Conservation (phyloP, 1,284 basidiomycete species). For the Phlebopus sp. region DNA sequence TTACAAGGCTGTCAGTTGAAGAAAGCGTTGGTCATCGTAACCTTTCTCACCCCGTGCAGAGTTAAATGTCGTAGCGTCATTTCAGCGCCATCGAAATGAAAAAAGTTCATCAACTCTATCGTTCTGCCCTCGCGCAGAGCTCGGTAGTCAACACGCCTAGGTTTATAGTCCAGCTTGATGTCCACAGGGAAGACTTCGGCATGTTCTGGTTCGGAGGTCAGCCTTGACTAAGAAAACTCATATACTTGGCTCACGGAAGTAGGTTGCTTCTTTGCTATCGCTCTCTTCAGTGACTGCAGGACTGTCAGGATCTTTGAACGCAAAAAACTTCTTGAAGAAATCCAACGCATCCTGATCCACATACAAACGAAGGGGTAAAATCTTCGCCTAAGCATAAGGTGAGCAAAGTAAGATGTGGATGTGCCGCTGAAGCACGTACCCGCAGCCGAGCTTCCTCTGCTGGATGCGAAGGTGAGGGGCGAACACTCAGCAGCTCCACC, state of each 20-base stretch:
- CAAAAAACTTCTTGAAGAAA: conserved; percentile 95
- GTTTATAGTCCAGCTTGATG: conserved; percentile 97
- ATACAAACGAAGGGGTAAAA: conserved; percentile 87
- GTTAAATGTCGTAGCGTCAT: conserved; percentile 96
- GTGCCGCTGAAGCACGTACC: conserved; percentile 43
- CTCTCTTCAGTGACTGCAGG: conserved; percentile 36
- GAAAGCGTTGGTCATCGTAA: conserved; percentile 7
- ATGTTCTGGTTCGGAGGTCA: conserved; percentile 52
- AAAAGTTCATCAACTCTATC: conserved; percentile 99
- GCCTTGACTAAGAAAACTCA: not conserved
- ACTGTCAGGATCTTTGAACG: conserved; percentile 70
- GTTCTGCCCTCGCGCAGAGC: conserved; percentile 90
- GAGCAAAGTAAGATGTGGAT: not conserved
- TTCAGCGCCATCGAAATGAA: conserved; percentile 98
- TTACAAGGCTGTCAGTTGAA: conserved; percentile 7
- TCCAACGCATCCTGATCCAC: conserved; percentile 99
- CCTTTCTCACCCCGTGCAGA: conserved; percentile 74
- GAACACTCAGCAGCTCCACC: conserved; percentile 74
- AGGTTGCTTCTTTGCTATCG: conserved; percentile 53
- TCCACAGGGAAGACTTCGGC: conserved; percentile 89
- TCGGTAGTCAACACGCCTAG: conserved; percentile 91
- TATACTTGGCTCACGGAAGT: conserved; percentile 60
- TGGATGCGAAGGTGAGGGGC: conserved; percentile 62
- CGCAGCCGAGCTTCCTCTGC: conserved; percentile 81
- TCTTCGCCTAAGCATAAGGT: conserved; percentile 61